Evolutionary conservation across 2,329 filamentous ascomycete genomes (phyloP), one percentile per base, ranked within the genome.

Genomic region (Zelopaecilomyces penicillatus): DNA sequence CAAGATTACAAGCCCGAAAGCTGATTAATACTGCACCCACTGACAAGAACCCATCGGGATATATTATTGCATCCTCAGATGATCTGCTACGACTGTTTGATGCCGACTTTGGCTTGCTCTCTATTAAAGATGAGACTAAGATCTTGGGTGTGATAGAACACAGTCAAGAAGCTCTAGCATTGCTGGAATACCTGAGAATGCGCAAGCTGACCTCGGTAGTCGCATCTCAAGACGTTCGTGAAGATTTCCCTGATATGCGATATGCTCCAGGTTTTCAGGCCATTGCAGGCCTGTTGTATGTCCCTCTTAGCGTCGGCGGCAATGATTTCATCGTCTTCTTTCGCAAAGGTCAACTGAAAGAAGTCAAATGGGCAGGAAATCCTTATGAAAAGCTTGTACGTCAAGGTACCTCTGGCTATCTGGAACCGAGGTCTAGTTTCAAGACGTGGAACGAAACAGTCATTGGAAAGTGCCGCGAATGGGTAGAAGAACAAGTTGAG

Each of bases 301-400:
- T 95, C 0, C 89, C 89, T 0, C 67, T 95, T 2, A 90, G 85
- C 11, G 71, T 78, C 1, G 78, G 79, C 2, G 89, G 89, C 1
- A 72, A 71, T 30, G 89, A 95, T 54, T 95, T 95, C 55, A 95
- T 95, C 37, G 85, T 89, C 0, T 94, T 95, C 59, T 94, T 95
- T 66, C 78, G 89, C n/a, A 83, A 75, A 52, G 82, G 83, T 0
- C 86, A 90, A 55, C 60, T 80, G 29, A 84, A 76, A 57, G 83
- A 87, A 63, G 87, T 86, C 19, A 90, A 83, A 61, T 95, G 83
- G 88, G 88, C 85, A 3, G 89, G 82, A 3, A 95, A 89, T 55
- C 87, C 87, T 0, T 90, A 93, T 55, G 84, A 93, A 48, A 93
- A 91, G 58, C 74, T 75, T 12, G 63, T 88, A 47, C 81, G 82